Evolutionary conservation across 2,329 filamentous ascomycete species (phyloP), one percentile per base, ranked within the genome.

Genomic region (Bimuria novae-zelandiae): DNA sequence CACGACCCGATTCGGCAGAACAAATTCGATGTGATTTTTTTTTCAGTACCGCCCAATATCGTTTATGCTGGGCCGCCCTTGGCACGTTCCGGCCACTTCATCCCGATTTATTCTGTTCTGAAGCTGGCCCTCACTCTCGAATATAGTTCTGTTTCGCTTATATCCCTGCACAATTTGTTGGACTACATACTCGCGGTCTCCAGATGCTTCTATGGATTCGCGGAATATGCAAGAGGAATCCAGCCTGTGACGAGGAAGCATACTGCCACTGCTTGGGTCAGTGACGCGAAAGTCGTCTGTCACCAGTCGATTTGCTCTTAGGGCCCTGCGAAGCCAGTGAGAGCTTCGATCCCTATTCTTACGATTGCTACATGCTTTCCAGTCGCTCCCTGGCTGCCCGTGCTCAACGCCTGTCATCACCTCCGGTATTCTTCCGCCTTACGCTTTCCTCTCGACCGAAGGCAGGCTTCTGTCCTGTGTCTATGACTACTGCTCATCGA

Each of bases 401-500:
- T n/a, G n/a, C n/a, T n/a, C n/a, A n/a, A n/a, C n/a, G n/a, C n/a
- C n/a, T n/a, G n/a, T 65, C 58, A 49, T 53, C 40, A 48, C 51
- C 35, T 75, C 73, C 42, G 73, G 80, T 12, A 69, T 80, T 52
- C 71, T 81, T 39, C 78, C 77, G 55, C 76, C 81, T 47, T 80
- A 80, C 63, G 69, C 80, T 36, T 80, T 80, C 64, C 78, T 78
- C 51, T 69, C 70, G 33, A 68, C 72, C n/a, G 77, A 73, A 37
- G 76, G 19, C 81, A 78, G 77, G 64, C 75, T 55, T 75, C 77
- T 12, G 64, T 80, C 53, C 74, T 75, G 61, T 59, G 74, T 56
- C 75, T 75, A 77, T 80, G 62, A 60, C 40, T 16, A 40, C 50
- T 25, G 37, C 42, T 29, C 40, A 47, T 44, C 49, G 42, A 40